These are phyloP conservation scores for Candida boleticola DNA, from an alignment of 805 yeast species.

Conservation along the genomic window DNA sequence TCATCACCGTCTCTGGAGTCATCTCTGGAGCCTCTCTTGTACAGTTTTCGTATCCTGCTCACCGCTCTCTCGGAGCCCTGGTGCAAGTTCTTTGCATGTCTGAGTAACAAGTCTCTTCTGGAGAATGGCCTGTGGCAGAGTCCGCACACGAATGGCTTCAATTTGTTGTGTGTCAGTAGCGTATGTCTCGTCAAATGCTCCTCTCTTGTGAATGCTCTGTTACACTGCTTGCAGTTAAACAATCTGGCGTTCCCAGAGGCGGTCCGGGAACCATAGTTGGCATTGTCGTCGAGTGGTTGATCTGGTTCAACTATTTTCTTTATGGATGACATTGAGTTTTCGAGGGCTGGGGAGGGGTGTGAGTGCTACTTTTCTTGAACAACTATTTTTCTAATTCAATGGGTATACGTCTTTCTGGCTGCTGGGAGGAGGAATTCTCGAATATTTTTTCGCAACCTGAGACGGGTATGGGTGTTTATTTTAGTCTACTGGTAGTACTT, in stretches of 20 bases:
- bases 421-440: too few relatives aligned
- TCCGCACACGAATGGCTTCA: slow-evolving; percentile 44
- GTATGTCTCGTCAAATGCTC: slow-evolving; percentile 45
- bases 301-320: slow-evolving; percentile 3
- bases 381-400: too few relatives aligned
- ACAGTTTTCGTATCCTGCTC: slow-evolving; percentile 40
- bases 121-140: slow-evolving; percentile 43
- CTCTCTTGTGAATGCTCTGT: slow-evolving; percentile 46
- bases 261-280: slow-evolving; percentile 40
- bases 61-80: slow-evolving; percentile 43
- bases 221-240: slow-evolving; percentile 39
- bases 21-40: slow-evolving; percentile 15
- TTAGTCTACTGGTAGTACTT: too few relatives aligned
- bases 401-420: too few relatives aligned
- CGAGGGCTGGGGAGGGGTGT: background rate
- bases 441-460: too few relatives aligned
- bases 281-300: background rate
- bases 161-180: slow-evolving; percentile 42
- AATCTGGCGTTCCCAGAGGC: slow-evolving; percentile 44
- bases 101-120: slow-evolving; percentile 39
- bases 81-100: slow-evolving; percentile 46
- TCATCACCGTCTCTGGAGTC: slow-evolving; percentile 1
- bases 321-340: slow-evolving; percentile 5
- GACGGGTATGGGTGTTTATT: too few relatives aligned
- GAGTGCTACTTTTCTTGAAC: too few relatives aligned